Base-by-base conservation (phyloP, 257 asterid species). In the Primulina tabacum region DNA sequence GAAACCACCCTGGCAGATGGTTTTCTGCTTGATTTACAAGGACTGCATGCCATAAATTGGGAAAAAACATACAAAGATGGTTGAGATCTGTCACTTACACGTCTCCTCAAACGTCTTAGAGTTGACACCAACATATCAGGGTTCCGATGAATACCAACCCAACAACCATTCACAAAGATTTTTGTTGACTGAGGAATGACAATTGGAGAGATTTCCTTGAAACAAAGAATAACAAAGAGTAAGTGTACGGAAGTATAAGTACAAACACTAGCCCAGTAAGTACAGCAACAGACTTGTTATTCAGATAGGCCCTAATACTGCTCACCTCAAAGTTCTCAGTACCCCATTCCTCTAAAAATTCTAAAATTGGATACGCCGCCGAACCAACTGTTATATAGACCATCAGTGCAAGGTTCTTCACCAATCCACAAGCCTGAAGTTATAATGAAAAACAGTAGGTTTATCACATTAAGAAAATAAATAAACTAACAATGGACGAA, bases 81-180 rank as follows among this genome's bases (percentile, higher is more conserved):
- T 12, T 2, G 6, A 11, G 6, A 43, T 43, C 17, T 12, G 53
- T 11, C 12, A 60, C 97, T 74, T 78, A 93, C 98, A 82, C 98
- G 87, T 74, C 99, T 84, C 81, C 99, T 83, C 76, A 93, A 82
- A 20, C 92, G 91, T 73, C 95, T 82, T 74, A 93, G 78, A 71
- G 99, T 93, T 72, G 90, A 83, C 79, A 93, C 97, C 89, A 93
- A 89, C 99, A 86, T 93, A 66, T 93, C 95, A 72, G 97, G 97
- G 77, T 90, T 89, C 55, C 97, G 99, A 72, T 93, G 99, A 72
- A 93, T 90, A 69, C 97, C 99, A 68, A 90, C 90, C 99, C 99
- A 93, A 69, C 89, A 84, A 68, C 99, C 99, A 81, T 93, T 93
- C 74, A 93, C 97, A 80, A 93, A 93, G 71, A 93, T 90, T 76